Percentiles rank a stretch among this genome's conserved stretches.
phyloP scores from a whole-genome alignment of 1,139 yeast genomes.

The Diutina neorugosa region DNA sequence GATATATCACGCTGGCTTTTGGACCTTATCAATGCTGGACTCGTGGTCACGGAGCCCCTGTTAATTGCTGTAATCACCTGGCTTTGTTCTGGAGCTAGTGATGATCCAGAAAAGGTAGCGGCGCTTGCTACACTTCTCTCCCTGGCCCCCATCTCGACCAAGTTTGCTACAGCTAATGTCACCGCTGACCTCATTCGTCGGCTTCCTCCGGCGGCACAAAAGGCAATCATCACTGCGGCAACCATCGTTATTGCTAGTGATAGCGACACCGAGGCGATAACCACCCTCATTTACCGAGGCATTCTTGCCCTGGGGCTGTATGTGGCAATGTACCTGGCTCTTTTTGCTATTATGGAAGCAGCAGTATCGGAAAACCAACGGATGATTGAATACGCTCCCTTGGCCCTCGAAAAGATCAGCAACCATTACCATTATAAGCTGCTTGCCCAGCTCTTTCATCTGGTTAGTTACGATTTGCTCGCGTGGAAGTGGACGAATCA shows the following conservation, averaged over 20 bases:
- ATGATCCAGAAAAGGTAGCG: neutral
- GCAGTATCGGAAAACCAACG: neutral
- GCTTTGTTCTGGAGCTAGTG: neutral
- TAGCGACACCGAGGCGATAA: neutral
- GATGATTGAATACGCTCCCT: neutral
- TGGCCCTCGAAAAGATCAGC: neutral
- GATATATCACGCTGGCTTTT: neutral
- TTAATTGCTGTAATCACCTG: neutral
- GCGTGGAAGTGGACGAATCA: neutral
- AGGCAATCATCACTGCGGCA: neutral
- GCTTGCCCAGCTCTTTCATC: neutral
- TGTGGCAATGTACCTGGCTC: neutral
- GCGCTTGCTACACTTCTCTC: neutral
- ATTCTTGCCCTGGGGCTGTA: neutral
- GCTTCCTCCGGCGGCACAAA: neutral
- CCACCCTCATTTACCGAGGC: neutral
- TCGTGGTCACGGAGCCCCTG: neutral
- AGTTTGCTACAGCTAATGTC: neutral
- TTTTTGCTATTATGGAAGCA: neutral
- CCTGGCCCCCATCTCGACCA: neutral
- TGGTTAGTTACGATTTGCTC: neutral
- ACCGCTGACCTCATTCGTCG: neutral
- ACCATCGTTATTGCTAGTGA: neutral
- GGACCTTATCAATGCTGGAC: neutral
- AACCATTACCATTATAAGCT: neutral